Evolutionary conservation across 2,329 filamentous ascomycete species (phyloP).

Genomic region (Aureobasidium sp.): DNA sequence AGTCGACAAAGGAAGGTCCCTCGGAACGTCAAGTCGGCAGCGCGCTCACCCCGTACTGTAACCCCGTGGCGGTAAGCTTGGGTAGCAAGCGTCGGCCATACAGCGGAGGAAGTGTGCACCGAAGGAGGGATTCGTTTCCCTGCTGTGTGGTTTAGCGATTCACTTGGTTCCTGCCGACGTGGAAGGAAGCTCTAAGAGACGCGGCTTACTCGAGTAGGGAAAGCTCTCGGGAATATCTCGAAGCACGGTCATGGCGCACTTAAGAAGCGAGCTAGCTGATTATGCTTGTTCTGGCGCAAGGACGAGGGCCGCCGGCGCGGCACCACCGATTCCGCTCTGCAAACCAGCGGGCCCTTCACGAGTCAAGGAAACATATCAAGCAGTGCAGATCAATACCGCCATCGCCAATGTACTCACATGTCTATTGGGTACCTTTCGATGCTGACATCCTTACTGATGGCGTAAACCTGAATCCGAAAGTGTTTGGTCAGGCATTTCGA

Average conservation of each 20-base stretch:
- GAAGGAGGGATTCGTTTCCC: background rate
- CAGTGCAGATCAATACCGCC: background rate
- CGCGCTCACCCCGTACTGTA: background rate
- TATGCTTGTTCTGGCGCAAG: slow-evolving; percentile 12
- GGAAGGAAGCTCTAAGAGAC: background rate
- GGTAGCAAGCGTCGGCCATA: slow-evolving; percentile 6
- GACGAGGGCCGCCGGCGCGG: slow-evolving; percentile 6
- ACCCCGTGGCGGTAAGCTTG: slow-evolving; percentile 5
- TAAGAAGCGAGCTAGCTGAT: slow-evolving; percentile 6
- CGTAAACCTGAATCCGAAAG: background rate
- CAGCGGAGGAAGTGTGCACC: background rate
- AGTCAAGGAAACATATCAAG: background rate
- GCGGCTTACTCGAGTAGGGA: background rate
- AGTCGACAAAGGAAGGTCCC: background rate
- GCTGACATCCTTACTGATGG: background rate
- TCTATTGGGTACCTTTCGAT: background rate
- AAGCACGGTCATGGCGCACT: slow-evolving; percentile 3
- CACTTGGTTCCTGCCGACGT: background rate
- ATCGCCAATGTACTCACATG: background rate
- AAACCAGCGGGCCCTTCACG: background rate
- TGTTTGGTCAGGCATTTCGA: background rate
- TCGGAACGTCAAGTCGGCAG: slow-evolving; percentile 2
- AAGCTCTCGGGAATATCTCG: slow-evolving; percentile 1
- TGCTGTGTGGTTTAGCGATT: background rate
- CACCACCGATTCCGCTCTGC: background rate